Evolutionary conservation across 805 yeast genomes (phyloP).

Genomic region (Metschnikowia santaceciliae): DNA sequence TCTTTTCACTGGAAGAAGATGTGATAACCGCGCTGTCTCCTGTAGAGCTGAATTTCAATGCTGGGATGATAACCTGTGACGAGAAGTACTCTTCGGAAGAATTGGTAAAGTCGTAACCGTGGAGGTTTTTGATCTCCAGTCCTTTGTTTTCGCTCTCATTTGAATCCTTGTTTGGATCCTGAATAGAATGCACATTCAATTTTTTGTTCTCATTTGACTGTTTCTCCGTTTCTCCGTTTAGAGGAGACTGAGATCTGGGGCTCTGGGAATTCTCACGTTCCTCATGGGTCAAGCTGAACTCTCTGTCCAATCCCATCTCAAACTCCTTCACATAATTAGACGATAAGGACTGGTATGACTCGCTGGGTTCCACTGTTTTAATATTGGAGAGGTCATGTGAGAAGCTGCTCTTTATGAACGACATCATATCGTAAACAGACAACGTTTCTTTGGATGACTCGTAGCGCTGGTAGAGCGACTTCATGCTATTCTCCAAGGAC

Average conservation of each 20-base stretch:
- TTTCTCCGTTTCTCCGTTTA: too few relatives aligned
- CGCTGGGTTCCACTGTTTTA: slow-evolving; percentile 8
- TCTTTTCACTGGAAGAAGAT: slow-evolving; percentile 17
- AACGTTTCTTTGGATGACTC: slow-evolving; percentile 8
- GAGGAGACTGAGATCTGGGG: neutral
- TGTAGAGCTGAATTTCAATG: slow-evolving; percentile 12
- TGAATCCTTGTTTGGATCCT: too few relatives aligned
- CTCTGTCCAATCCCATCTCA: slow-evolving; percentile 17
- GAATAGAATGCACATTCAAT: too few relatives aligned
- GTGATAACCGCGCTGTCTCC: neutral
- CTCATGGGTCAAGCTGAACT: slow-evolving; percentile 20
- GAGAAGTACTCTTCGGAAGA: slow-evolving; percentile 35
- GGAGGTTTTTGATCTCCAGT: neutral
- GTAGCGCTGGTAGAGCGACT: slow-evolving; percentile 1
- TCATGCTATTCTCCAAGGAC: slow-evolving; percentile 3
- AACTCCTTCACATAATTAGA: slow-evolving; percentile 29
- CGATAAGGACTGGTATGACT: slow-evolving; percentile 23
- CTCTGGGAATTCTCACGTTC: neutral
- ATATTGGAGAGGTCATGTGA: neutral
- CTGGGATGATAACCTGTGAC: slow-evolving; percentile 25
- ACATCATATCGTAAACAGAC: slow-evolving; percentile 8
- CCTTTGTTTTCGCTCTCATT: neutral
- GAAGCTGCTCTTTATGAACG: slow-evolving; percentile 1
- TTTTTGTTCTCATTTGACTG: too few relatives aligned
- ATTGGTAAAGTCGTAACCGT: slow-evolving; percentile 12